Evolutionary conservation across 176 grass and related monocot species (phyloP), one percentile per base, ranked within the genome.

Genomic region (Oryza longistaminata): DNA sequence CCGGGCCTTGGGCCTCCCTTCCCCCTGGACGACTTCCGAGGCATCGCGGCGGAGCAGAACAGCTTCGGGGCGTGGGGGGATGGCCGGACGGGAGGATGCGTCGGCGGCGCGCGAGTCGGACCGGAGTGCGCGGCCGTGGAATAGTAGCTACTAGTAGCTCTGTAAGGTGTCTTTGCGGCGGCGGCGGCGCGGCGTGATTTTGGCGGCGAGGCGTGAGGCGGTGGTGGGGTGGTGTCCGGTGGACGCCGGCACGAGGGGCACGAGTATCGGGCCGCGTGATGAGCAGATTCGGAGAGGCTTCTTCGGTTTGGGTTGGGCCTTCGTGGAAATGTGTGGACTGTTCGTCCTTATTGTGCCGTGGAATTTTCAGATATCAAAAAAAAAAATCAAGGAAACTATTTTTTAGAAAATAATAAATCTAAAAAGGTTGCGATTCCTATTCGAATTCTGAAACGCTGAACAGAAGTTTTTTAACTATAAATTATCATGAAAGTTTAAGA

Each of bases 1-100:
- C 29, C 1, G 24, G 16, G 67, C 37, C 67, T 0, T 39, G 75
- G 37, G 53, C 55, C 55, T 10, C 46, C 68, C 80, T 22, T 87
- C 58, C 16, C 0, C 84, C 31, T 87, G 21, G 46, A 68, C 74
- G 46, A 68, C 74, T 87, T 90, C 39, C 75, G 84, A 70, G 80
- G 80, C 88, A 90, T 90, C 68, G 64, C 45, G 31, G 64, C 7
- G 17, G 21, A 61, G 7, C 55, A 61, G 55, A 8, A 61, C 21
- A 58, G 21, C 55, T 61, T 61, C 7, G 55, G 21, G 58, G 58
- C 53, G 4, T 3, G 53, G 53, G 49, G 1, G 44, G 44, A 46
- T n/a, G 58, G 58, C 21, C 55, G 6, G 75, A 0, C 42, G 42
- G 34, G 34, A 39, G 33, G 52, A 15, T 40, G 21, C n/a, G 52